Conservation (phyloP, 2,329 filamentous ascomycete genomes). For the Zarea fungicola region DNA sequence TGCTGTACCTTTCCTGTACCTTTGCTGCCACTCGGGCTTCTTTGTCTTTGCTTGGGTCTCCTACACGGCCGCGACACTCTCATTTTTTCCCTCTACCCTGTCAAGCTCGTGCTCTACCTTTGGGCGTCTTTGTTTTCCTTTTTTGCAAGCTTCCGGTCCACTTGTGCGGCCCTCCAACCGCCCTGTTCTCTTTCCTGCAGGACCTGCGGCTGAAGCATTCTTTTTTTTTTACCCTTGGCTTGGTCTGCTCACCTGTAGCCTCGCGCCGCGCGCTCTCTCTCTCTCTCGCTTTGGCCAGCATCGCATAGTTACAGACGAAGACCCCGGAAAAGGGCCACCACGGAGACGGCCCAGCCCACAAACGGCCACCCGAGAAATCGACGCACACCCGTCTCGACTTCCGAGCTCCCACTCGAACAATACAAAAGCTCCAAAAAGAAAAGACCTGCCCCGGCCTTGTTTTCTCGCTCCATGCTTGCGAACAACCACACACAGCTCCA, state of each 20-base stretch:
- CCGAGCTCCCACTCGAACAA: background rate
- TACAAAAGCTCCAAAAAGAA: background rate
- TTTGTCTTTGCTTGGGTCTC: no score
- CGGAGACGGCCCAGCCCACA: background rate
- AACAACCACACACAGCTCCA: no score
- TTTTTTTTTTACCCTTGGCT: no score
- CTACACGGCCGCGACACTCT: slow-evolving; percentile 6
- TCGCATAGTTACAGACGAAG: no score
- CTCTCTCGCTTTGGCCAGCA: background rate
- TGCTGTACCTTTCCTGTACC: no score
- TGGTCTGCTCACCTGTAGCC: background rate
- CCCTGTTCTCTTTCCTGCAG: background rate
- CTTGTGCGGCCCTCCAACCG: background rate
- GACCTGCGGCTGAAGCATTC: background rate
- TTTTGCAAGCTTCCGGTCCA: background rate
- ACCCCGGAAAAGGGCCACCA: no score
- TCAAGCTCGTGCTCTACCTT: slow-evolving; percentile 2
- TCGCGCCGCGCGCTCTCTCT: background rate
- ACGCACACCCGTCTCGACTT: background rate
- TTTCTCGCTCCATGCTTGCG: background rate
- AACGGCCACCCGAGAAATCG: slow-evolving; percentile 5
- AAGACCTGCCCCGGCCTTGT: background rate
- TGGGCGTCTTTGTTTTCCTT: background rate
- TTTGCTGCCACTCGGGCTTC: slow-evolving; percentile 4
- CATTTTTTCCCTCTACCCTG: slow-evolving; percentile 1